A percentile compares a stretch with the other conserved stretches of the same genome.
Conservation (phyloP, 2,329 filamentous ascomycete species). For the Monilinia fructigena region DNA sequence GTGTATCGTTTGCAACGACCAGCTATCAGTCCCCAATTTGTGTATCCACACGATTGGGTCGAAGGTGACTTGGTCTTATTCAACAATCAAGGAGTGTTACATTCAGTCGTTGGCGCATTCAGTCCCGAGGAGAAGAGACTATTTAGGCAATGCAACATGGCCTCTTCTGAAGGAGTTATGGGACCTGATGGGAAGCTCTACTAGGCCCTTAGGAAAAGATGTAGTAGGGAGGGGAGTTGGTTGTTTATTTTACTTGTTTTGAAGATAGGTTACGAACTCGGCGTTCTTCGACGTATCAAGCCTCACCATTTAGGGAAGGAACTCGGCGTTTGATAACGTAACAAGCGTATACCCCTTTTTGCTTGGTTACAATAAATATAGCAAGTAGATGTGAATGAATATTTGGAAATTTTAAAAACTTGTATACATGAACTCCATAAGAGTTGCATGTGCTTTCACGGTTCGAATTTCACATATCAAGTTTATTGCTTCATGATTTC, state of each 20-base stretch:
- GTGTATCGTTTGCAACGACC: slow-evolving; percentile 71
- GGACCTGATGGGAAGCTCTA: slow-evolving; percentile 40
- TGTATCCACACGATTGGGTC: slow-evolving; percentile 76
- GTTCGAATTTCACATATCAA: slow-evolving; percentile 9
- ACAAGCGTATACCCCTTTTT: slow-evolving; percentile 41
- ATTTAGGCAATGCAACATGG: slow-evolving; percentile 78
- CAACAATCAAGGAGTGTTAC: slow-evolving; percentile 73
- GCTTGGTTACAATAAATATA: slow-evolving; percentile 31
- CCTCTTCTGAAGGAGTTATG: slow-evolving; percentile 52
- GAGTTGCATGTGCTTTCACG: too few species aligned
- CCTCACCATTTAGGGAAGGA: slow-evolving; percentile 34
- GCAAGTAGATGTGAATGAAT: neutral
- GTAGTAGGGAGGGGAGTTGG: slow-evolving; percentile 20
- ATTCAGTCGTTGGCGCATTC: slow-evolving; percentile 75
- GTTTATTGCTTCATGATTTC: neutral
- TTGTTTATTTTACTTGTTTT: slow-evolving; percentile 17
- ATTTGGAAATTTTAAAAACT: neutral
- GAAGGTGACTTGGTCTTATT: slow-evolving; percentile 76
- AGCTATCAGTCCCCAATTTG: slow-evolving; percentile 64
- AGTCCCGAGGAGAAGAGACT: slow-evolving; percentile 69
- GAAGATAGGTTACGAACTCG: slow-evolving; percentile 36
- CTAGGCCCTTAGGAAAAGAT: slow-evolving; percentile 24
- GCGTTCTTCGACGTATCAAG: slow-evolving; percentile 40
- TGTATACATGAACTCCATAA: neutral
- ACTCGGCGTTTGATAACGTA: slow-evolving; percentile 41